Evolutionary conservation across 2,329 filamentous ascomycete species (phyloP).

Genomic region (Escovopsis sp.): DNA sequence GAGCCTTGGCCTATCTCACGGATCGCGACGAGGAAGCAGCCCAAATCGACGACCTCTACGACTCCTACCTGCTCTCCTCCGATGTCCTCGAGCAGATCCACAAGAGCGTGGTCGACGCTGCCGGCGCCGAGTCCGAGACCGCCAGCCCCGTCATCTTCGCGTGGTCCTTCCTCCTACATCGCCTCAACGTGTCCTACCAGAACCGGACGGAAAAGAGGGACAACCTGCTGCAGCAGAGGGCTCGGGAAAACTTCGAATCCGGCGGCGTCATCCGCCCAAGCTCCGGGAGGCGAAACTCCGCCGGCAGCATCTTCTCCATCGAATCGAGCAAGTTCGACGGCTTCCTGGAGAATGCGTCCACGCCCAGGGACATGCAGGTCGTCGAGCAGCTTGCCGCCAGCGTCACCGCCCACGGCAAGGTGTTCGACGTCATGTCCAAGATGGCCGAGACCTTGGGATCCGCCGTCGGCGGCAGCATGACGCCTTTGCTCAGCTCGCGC

Average conservation of each 20-base stretch:
- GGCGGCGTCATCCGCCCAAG: constrained; percentile 25
- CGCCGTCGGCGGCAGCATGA: constrained; percentile 31
- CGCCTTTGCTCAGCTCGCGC: constrained; percentile 43
- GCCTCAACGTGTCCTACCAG: constrained; percentile 50
- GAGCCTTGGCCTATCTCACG: constrained; percentile 31
- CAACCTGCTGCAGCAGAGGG: constrained; percentile 41
- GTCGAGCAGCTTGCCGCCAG: constrained; percentile 35
- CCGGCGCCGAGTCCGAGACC: constrained; percentile 39
- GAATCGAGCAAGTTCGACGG: constrained; percentile 44
- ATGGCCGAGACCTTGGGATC: constrained; percentile 35
- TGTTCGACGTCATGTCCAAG: constrained; percentile 38
- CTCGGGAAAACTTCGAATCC: constrained; percentile 41
- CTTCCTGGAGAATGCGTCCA: constrained; percentile 35
- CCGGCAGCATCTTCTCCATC: constrained; percentile 47
- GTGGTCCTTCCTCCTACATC: constrained; percentile 65
- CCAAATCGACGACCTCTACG: constrained; percentile 22
- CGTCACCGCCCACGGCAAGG: constrained; percentile 34
- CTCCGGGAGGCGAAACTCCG: constrained; percentile 39
- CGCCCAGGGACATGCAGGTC: constrained; percentile 36
- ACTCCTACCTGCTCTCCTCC: constrained; percentile 54
- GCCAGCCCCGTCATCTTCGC: constrained; percentile 64
- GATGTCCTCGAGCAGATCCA: constrained; percentile 61
- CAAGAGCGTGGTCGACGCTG: constrained; percentile 48
- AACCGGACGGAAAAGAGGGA: constrained; percentile 47
- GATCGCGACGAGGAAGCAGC: constrained; percentile 24